Evolutionary conservation across 2,329 filamentous ascomycete genomes (phyloP), one percentile per base, ranked within the genome.

Genomic region (Colletotrichum siamense): DNA sequence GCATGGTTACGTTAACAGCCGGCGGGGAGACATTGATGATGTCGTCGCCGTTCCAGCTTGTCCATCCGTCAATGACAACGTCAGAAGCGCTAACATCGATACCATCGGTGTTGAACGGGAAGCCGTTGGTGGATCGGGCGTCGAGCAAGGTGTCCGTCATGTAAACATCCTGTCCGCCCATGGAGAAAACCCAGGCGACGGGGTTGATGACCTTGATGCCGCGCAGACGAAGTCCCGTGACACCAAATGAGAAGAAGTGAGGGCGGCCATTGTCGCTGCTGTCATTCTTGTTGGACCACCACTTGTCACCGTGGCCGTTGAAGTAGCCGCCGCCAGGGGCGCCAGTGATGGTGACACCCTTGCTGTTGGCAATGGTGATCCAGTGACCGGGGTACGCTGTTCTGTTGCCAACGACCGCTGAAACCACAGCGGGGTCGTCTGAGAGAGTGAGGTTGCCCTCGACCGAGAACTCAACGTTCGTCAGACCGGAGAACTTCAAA

Each of bases 131-230:
- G 5, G 66, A 64, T 8, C 71, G 57, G 9, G 71, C 71, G 12
- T 74, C 71, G 5, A 74, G 67, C 10, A 74, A 18, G 8, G 71
- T 74, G 44, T 74, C 71, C 8, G 71, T 74, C 71, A 70, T 74
- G 59, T 70, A 74, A 24, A 74, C 57, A 34, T 74, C 71, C 22
- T 64, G 18, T 32, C 71, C 71, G 8, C 59, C 57, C 59, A 74
- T 44, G 3, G 71, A 70, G 18, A 74, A 74, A 44, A 36, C 44
- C 66, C 71, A 74, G 2, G 71, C 71, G 7, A 74, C 71, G 10
- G 71, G 71, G 26, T 74, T 74, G 10, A 74, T 30, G 5, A 70
- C 39, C 44, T 70, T 74, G 8, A 74, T 30, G 8, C 71, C 66
- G 5, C 71, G 59, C 10, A 74, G 32, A 12, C 66, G 71, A 6